Conservation (phyloP, 192 early-diverging fungal genomes). For the Diversispora eburnea region DNA sequence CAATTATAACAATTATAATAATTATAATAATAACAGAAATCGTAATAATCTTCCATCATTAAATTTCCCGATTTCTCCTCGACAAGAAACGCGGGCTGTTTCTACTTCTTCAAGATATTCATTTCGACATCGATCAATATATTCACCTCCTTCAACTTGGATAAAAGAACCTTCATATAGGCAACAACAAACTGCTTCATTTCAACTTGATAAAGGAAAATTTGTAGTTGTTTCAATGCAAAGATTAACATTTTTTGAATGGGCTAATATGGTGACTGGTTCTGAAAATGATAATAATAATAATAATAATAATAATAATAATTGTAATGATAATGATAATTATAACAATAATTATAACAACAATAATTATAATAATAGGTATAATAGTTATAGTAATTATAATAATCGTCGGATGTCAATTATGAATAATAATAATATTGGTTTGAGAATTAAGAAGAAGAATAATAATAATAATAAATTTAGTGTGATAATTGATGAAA, state of each 20-base stretch:
- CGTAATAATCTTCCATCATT: no score
- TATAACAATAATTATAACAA: neutral
- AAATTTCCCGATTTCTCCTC: neutral
- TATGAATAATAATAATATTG: neutral
- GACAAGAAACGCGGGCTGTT: neutral
- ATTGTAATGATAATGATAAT: neutral
- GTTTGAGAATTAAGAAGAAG: neutral
- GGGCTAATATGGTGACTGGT: constrained; percentile 20
- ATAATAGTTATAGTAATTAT: neutral
- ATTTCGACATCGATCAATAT: neutral
- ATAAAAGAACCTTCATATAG: neutral
- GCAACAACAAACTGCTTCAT: constrained; percentile 6
- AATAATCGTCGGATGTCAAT: neutral
- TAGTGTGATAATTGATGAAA: no score
- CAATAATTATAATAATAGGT: neutral
- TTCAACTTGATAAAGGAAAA: constrained; percentile 15
- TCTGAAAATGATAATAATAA: neutral
- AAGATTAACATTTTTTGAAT: constrained; percentile 15
- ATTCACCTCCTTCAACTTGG: neutral
- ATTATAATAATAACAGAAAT: no score
- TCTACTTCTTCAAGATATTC: neutral
- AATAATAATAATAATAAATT: neutral
- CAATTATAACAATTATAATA: no score
- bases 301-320: neutral
- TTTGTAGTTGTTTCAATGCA: constrained; percentile 21